Percentiles rank a stretch among this genome's conserved stretches.
phyloP scores from a whole-genome alignment of 2,329 filamentous ascomycete species.

The Cladosporium oxysporum region DNA sequence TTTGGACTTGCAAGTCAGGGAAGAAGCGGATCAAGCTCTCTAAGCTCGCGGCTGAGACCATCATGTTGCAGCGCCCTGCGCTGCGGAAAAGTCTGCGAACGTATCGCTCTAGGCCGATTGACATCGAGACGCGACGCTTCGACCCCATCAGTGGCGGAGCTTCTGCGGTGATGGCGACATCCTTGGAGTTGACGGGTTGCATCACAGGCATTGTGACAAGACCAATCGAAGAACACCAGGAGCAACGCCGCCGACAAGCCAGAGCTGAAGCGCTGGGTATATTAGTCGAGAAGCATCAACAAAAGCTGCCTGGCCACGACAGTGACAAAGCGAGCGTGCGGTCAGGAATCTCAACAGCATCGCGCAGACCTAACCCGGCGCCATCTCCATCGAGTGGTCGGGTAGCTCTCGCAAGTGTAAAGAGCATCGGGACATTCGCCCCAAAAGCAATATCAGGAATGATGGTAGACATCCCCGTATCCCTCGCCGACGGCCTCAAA shows the following conservation, averaged over 20 bases:
- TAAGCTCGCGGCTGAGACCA: not conserved
- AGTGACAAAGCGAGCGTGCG: not conserved
- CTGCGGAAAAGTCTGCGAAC: conserved; percentile 40
- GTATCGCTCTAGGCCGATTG: conserved; percentile 71
- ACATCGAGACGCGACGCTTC: conserved; percentile 35
- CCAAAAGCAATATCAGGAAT: conserved; percentile 31
- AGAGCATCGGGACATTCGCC: conserved; percentile 55
- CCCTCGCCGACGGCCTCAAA: conserved; percentile 67
- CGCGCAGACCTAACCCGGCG: conserved; percentile 58
- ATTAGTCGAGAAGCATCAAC: not conserved
- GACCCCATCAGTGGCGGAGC: not conserved
- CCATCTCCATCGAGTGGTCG: conserved; percentile 68
- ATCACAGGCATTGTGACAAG: not conserved
- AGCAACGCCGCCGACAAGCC: not conserved
- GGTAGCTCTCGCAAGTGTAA: conserved; percentile 67
- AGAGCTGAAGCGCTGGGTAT: not conserved
- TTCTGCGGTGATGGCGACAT: not conserved
- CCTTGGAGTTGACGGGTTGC: not conserved
- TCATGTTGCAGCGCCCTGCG: not conserved
- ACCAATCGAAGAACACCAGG: not conserved
- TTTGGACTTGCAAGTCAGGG: conserved; percentile 42
- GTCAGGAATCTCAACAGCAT: conserved; percentile 47
- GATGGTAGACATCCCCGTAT: conserved; percentile 82
- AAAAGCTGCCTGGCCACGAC: not conserved
- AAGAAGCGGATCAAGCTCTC: not conserved